Evolutionary conservation across 345 rosid genomes (phyloP).

Genomic region (Odontarrhena argentea): DNA sequence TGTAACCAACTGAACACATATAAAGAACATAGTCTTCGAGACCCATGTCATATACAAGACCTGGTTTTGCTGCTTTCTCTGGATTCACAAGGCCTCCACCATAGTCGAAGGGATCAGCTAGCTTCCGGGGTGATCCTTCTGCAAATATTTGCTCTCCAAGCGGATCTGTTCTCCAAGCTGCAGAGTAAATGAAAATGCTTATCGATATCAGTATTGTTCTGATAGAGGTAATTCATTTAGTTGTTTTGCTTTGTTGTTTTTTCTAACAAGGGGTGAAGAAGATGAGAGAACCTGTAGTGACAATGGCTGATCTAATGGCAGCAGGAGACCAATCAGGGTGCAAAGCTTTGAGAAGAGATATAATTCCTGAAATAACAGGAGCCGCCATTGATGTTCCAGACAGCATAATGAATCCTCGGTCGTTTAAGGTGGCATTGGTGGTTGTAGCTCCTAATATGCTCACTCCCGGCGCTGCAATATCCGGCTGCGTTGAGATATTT

Average conservation of each 20-base stretch:
- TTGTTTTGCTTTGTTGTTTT: not conserved
- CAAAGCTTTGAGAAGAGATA: conserved; percentile 42
- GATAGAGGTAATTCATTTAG: not conserved
- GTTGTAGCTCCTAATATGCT: conserved; percentile 45
- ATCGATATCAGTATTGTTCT: not conserved
- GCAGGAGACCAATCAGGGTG: conserved; percentile 52
- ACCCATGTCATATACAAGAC: conserved; percentile 58
- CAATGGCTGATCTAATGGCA: conserved; percentile 50
- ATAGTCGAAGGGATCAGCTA: conserved; percentile 52
- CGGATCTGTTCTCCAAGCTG: conserved; percentile 46
- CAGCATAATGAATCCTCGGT: conserved; percentile 32
- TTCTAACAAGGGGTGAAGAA: not conserved
- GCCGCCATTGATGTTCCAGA: conserved; percentile 55
- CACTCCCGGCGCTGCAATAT: conserved; percentile 53
- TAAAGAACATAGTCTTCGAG: conserved; percentile 50
- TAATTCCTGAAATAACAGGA: conserved; percentile 49
- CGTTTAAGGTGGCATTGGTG: conserved; percentile 17
- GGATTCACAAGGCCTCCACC: conserved; percentile 73
- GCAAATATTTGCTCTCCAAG: conserved; percentile 47
- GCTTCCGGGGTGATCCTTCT: conserved; percentile 39
- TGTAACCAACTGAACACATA: conserved; percentile 51
- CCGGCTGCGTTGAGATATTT: conserved; percentile 39
- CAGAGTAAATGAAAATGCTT: not conserved
- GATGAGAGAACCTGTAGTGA: conserved; percentile 49
- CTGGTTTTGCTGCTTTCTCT: conserved; percentile 53